Conservation (phyloP, 2,329 filamentous ascomycete species). For the Calonectria pauciramosa region DNA sequence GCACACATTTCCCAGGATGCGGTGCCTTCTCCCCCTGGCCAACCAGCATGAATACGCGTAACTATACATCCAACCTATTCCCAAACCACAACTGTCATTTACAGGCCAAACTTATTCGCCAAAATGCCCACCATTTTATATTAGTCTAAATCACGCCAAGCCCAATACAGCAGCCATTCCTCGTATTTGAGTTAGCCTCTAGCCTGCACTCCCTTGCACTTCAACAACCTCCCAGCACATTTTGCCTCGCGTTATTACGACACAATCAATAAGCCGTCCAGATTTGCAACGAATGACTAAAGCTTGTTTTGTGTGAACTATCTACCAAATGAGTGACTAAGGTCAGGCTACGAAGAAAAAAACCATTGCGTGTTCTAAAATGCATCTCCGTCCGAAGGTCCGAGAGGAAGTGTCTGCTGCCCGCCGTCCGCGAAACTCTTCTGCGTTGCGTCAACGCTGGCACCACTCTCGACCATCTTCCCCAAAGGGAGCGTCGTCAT, state of each 20-base stretch:
- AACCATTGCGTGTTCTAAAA: conserved; percentile 28
- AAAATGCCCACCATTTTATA: not conserved
- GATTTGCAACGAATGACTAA: conserved; percentile 41
- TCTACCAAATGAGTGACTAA: conserved; percentile 43
- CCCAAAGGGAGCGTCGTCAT: conserved; percentile 16
- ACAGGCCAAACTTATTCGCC: not conserved
- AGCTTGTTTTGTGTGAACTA: conserved; percentile 35
- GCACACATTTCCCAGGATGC: not conserved
- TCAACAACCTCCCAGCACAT: not conserved
- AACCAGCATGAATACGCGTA: conserved; percentile 9
- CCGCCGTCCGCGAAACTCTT: conserved; percentile 23
- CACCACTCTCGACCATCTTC: conserved; percentile 24
- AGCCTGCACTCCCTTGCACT: not conserved
- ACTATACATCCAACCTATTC: not conserved
- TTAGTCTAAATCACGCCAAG: not conserved
- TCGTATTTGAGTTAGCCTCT: not conserved
- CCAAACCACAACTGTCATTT: conserved; percentile 5
- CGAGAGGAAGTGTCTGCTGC: conserved; percentile 25
- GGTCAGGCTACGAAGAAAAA: conserved; percentile 37
- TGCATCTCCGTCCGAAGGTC: conserved; percentile 34
- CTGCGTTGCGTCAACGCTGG: conserved; percentile 24
- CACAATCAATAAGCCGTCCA: not conserved
- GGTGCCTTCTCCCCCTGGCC: not conserved
- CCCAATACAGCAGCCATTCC: not conserved
- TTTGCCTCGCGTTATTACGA: not conserved